Evolutionary conservation across 345 rosid species (phyloP).

Genomic region (Noccaea bulbosa): DNA sequence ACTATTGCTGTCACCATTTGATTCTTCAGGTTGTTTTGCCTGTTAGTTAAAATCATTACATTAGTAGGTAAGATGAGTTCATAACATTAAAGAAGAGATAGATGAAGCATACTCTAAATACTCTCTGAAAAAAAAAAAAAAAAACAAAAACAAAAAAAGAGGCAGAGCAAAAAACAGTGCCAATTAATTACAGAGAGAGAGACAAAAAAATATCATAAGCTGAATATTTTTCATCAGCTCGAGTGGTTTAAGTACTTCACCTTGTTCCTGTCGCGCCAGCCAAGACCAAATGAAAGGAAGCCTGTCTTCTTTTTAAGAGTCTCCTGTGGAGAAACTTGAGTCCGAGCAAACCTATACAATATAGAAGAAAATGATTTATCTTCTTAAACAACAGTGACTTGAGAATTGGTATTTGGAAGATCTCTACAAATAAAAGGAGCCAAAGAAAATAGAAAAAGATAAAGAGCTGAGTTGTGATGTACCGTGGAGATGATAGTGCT

Average conservation of each 20-base stretch:
- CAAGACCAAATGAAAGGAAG: constrained; percentile 61
- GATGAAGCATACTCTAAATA: background rate
- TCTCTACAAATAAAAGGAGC: constrained; percentile 14
- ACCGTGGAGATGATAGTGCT: constrained; percentile 67
- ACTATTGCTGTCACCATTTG: constrained; percentile 37
- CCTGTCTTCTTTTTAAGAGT: constrained; percentile 60
- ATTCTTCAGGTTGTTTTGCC: constrained; percentile 49
- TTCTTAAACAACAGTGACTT: constrained; percentile 27
- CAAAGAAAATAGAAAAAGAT: background rate
- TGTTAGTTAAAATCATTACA: constrained; percentile 38
- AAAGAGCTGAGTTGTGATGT: constrained; percentile 12
- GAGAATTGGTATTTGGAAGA: constrained; percentile 20
- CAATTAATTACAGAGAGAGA: background rate
- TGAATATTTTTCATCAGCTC: constrained; percentile 8
- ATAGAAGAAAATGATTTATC: constrained; percentile 7
- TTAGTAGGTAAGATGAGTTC: constrained; percentile 1
- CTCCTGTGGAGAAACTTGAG: constrained; percentile 47
- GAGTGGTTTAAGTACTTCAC: constrained; percentile 44
- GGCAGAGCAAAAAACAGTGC: constrained; percentile 6
- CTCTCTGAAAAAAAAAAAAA: too few species aligned
- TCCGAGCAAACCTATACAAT: constrained; percentile 49
- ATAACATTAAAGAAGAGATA: constrained; percentile 4
- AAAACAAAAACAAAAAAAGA: background rate
- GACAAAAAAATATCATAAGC: background rate
- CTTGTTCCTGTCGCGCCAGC: constrained; percentile 87